Conservation (phyloP, 2,329 filamentous ascomycete species). For the Epicoccum nigrum region DNA sequence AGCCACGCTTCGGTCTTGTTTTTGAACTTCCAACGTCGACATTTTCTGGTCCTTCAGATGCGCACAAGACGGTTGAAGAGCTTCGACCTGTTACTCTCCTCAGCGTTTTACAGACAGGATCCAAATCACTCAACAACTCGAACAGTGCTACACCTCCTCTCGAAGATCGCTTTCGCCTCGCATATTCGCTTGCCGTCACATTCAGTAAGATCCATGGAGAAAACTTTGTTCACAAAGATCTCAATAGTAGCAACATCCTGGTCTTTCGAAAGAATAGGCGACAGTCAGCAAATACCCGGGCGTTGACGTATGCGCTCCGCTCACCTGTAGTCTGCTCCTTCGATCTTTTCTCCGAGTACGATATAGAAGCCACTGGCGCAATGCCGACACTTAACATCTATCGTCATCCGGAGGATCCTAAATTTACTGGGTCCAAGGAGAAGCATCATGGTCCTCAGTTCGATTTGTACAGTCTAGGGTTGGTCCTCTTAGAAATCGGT, state of each 20-base stretch:
- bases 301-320: conserved; percentile 61
- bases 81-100: conserved; percentile 53
- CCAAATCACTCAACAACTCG: conserved; percentile 51
- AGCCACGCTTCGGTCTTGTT: conserved; percentile 72
- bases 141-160: conserved; percentile 58
- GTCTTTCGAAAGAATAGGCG: conserved; percentile 62
- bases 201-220: conserved; percentile 75
- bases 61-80: conserved; percentile 51
- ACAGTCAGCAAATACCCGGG: conserved; percentile 52
- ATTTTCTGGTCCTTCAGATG: conserved; percentile 59
- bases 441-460: conserved; percentile 46
- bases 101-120: conserved; percentile 55
- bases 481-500: conserved; percentile 76
- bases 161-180: conserved; percentile 77
- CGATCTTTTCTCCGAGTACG: conserved; percentile 69
- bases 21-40: conserved; percentile 71
- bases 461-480: conserved; percentile 75
- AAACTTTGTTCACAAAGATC: conserved; percentile 72
- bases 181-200: conserved; percentile 73
- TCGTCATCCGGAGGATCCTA: conserved; percentile 66
- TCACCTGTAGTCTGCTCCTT: conserved; percentile 75
- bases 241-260: conserved; percentile 70
- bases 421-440: conserved; percentile 39
- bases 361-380: conserved; percentile 53
- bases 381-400: conserved; percentile 62